phyloP scores from a whole-genome alignment of 495 filamentous ascomycete species.

The Penicillium lagena region DNA sequence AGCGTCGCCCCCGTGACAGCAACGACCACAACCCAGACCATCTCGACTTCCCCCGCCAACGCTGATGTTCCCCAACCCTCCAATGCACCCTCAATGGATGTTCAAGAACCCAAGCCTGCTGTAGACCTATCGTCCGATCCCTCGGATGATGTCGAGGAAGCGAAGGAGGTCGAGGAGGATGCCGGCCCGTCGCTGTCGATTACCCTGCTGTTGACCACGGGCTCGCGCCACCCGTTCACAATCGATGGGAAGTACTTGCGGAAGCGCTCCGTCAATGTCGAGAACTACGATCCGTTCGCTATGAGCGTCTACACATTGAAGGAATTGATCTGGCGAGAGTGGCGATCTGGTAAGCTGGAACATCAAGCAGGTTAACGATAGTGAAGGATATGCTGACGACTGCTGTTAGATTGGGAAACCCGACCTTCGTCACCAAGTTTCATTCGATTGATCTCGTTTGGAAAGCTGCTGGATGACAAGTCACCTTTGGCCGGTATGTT shows the following conservation, averaged over 20 bases:
- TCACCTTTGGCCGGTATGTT: slow-evolving; percentile 63
- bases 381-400: neutral
- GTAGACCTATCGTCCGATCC: slow-evolving; percentile 23
- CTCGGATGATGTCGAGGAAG: slow-evolving; percentile 28
- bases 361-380: neutral
- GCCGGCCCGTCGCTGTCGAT: slow-evolving; percentile 47
- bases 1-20: slow-evolving; percentile 17
- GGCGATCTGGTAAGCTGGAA: slow-evolving; percentile 58
- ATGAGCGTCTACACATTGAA: slow-evolving; percentile 90
- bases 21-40: slow-evolving; percentile 7
- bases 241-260: slow-evolving; percentile 80
- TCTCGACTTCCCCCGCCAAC: neutral
- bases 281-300: slow-evolving; percentile 73
- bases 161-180: slow-evolving; percentile 39
- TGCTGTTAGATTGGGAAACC: slow-evolving; percentile 68
- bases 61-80: neutral
- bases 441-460: slow-evolving; percentile 85
- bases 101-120: slow-evolving; percentile 27
- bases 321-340: slow-evolving; percentile 84
- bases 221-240: slow-evolving; percentile 77
- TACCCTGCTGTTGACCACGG: slow-evolving; percentile 72
- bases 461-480: slow-evolving; percentile 82
- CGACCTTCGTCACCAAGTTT: slow-evolving; percentile 75
- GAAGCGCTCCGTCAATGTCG: slow-evolving; percentile 68
- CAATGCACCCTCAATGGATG: slow-evolving; percentile 18